These are phyloP conservation scores for Ambrosia hybrid DNA, from an alignment of 140 eudicot genomes.

Conservation along the genomic window DNA sequence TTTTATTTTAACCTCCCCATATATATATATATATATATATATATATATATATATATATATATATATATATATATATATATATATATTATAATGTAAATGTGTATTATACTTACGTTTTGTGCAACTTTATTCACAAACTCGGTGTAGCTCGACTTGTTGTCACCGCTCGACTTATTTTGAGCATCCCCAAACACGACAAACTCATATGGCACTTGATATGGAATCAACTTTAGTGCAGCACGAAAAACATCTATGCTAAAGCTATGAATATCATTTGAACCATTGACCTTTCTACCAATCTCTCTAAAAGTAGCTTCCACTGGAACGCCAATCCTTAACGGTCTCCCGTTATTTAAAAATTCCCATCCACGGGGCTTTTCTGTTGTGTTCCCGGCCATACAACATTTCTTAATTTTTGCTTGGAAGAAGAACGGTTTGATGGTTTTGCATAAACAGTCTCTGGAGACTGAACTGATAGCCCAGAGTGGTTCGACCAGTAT, in stretches of 20 bases:
- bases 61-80: too few species aligned
- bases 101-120: slow-evolving; percentile 18
- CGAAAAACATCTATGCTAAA: slow-evolving; percentile 58
- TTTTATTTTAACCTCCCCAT: too few species aligned
- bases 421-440: slow-evolving; percentile 38
- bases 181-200: slow-evolving; percentile 49
- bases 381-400: slow-evolving; percentile 59
- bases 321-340: slow-evolving; percentile 61
- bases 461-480: slow-evolving; percentile 45
- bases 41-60: too few species aligned
- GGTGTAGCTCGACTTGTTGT: slow-evolving; percentile 45
- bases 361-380: slow-evolving; percentile 70
- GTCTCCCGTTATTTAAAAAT: slow-evolving; percentile 54
- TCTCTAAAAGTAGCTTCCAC: slow-evolving; percentile 49
- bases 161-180: slow-evolving; percentile 12
- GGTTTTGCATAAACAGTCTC: slow-evolving; percentile 43
- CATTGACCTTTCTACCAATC: slow-evolving; percentile 34
- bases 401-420: slow-evolving; percentile 34
- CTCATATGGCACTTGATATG: slow-evolving; percentile 53
- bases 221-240: slow-evolving; percentile 55
- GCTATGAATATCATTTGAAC: slow-evolving; percentile 40
- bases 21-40: too few species aligned
- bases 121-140: slow-evolving; percentile 46
- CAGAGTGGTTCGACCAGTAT: slow-evolving; percentile 66
- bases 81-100: too few species aligned